Conservation (phyloP, 1,284 basidiomycete species). For the Grifola frondosa region DNA sequence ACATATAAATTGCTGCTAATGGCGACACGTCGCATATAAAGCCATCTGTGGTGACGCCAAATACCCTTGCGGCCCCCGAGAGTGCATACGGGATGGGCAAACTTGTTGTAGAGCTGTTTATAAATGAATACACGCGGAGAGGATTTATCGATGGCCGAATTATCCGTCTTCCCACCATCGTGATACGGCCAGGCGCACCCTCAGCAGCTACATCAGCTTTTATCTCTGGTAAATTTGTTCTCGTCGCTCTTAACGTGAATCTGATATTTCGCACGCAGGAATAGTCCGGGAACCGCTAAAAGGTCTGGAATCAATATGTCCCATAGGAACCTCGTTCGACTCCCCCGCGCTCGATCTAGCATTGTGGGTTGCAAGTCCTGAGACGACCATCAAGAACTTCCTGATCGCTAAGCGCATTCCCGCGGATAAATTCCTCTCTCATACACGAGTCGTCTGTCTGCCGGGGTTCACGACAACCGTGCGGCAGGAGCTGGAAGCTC, state of each 20-base stretch:
- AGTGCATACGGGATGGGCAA: slow-evolving; percentile 61
- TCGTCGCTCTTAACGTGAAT: neutral
- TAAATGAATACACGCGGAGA: slow-evolving; percentile 65
- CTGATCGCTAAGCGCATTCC: slow-evolving; percentile 52
- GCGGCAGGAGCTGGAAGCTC: slow-evolving; percentile 44
- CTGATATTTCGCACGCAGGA: slow-evolving; percentile 28
- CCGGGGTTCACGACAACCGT: slow-evolving; percentile 51
- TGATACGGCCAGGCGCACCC: slow-evolving; percentile 57
- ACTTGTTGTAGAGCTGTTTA: slow-evolving; percentile 57
- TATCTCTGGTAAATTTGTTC: slow-evolving; percentile 51
- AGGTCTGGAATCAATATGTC: slow-evolving; percentile 51
- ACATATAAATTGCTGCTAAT: too few relatives aligned
- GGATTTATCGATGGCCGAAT: slow-evolving; percentile 63
- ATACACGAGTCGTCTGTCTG: slow-evolving; percentile 52
- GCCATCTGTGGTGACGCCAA: slow-evolving; percentile 48
- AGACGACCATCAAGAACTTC: slow-evolving; percentile 56
- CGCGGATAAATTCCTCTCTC: slow-evolving; percentile 41
- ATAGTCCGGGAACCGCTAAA: slow-evolving; percentile 65
- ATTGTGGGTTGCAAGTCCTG: slow-evolving; percentile 54
- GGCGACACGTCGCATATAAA: too few relatives aligned
- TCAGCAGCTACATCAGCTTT: slow-evolving; percentile 60
- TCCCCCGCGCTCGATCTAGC: slow-evolving; percentile 46
- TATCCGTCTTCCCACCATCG: slow-evolving; percentile 61
- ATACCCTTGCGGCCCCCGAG: slow-evolving; percentile 56
- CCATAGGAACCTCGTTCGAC: slow-evolving; percentile 46